Evolutionary conservation across 768 basidiomycete species (phyloP), one percentile per base, ranked within the genome.

Genomic region (Paxillus involutus): DNA sequence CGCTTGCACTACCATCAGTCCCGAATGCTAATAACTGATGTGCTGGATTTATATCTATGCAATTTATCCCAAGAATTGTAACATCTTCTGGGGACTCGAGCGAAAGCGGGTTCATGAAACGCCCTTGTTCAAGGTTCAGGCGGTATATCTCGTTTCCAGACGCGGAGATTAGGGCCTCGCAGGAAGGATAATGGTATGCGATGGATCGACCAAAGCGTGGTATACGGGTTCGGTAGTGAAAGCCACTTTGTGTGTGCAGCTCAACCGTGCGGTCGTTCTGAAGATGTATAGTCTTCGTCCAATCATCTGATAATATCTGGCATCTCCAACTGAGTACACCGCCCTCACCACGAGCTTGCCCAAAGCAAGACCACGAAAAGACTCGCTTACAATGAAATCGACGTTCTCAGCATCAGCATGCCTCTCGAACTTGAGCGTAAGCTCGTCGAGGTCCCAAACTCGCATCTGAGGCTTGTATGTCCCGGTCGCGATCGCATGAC

Each of bases 391-490:
- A 78, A 88, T 81, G 74, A 99, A 99, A 70, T 99, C 97, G 59
- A 99, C 89, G 70, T 98, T 99, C 77, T 98, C 96, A 12, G 89
- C 84, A 66, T 99, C 94, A 2, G 94, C 87, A 64, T 98, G 96
- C 36, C 97, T 80, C 75, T 98, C 96, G 67, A 96, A 98, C 71
- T 99, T 98, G 52, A 91, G 78, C 6, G 93, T 85, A 32, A 99
- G 81, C 63, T 96, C 89, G 68, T 92, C 88, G 37, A 99, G 73
- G 70, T 98, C 97, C 87, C 91, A 99, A 5, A 96, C 92, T 53
- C 91, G 82, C 71, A 98, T 93, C 68, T 97, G 93, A 3, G 97
- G 97, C 71, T 99, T 99, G 75, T 99, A 99, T 3, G 89, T 91
- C 24, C 97, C 97, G 21, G 96, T 98, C 0, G 94, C 96, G 52